Conservation (phyloP, 106 monocot genomes). For the Platanthera guangdongensis region DNA sequence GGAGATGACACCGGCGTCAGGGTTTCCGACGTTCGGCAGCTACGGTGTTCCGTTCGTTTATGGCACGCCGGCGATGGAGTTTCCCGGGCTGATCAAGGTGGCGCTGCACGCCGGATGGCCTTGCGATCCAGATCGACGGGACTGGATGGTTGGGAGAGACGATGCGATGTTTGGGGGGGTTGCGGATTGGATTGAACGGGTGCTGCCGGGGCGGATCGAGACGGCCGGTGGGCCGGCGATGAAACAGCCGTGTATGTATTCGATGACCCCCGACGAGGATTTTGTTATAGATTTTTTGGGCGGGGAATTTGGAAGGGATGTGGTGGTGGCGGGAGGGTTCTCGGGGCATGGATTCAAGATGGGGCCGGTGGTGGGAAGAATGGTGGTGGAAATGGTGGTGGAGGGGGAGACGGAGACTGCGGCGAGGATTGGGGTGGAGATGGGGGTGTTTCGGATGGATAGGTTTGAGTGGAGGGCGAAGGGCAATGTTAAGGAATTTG, state of each 20-base stretch:
- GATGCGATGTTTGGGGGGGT: constrained; percentile 15
- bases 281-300: constrained; percentile 71
- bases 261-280: constrained; percentile 87
- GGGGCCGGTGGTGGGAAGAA: constrained; percentile 70
- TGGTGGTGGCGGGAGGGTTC: constrained; percentile 81
- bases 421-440: constrained; percentile 24
- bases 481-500: constrained; percentile 30
- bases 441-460: constrained; percentile 35
- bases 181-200: constrained; percentile 37
- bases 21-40: constrained; percentile 82
- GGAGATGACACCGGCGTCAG: constrained; percentile 25
- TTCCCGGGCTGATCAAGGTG: constrained; percentile 84
- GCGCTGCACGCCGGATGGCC: constrained; percentile 43
- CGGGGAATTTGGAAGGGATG: constrained; percentile 68
- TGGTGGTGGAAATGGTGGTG: constrained; percentile 52
- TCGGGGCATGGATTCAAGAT: constrained; percentile 99
- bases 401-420: constrained; percentile 23
- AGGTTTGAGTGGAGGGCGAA: constrained; percentile 38
- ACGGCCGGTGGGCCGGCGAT: constrained; percentile 34
- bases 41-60: constrained; percentile 64
- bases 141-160: constrained; percentile 30
- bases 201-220: constrained; percentile 45
- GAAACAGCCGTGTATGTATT: constrained; percentile 80
- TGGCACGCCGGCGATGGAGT: constrained; percentile 79
- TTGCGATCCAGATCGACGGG: constrained; percentile 67